These are phyloP conservation scores for Aspergillus awamori DNA, from an alignment of 2,329 filamentous ascomycete species.

Conservation along the genomic window DNA sequence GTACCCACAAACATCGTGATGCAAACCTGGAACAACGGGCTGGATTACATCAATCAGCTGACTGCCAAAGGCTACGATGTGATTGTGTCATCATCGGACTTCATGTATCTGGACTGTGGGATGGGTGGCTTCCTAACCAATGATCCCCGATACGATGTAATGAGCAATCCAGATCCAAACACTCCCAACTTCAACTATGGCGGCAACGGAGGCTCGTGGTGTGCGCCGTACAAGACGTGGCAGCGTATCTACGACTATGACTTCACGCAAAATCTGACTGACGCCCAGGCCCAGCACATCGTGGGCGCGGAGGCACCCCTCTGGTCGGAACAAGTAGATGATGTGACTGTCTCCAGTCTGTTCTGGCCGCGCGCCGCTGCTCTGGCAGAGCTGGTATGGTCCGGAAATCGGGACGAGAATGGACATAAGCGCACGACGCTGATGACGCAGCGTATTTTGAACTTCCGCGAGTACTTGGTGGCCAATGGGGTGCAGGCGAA, in stretches of 20 bases:
- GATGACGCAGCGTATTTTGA: conserved; percentile 59
- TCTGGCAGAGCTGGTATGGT: conserved; percentile 59
- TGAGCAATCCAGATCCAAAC: conserved; percentile 53
- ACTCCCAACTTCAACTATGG: conserved; percentile 58
- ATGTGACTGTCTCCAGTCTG: conserved; percentile 53
- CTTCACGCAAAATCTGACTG: conserved; percentile 55
- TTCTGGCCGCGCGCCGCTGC: conserved; percentile 62
- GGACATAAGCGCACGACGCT: conserved; percentile 57
- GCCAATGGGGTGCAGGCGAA: conserved; percentile 56
- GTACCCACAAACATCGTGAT: conserved; percentile 57
- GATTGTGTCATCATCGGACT: conserved; percentile 60
- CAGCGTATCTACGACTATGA: conserved; percentile 64
- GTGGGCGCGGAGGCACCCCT: conserved; percentile 56
- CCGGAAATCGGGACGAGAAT: conserved; percentile 54
- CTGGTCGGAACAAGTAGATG: conserved; percentile 60
- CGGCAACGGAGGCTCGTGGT: conserved; percentile 59
- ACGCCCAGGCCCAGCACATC: conserved; percentile 51
- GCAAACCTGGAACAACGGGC: conserved; percentile 59
- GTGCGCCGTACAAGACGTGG: conserved; percentile 62
- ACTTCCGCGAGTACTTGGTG: conserved; percentile 63
- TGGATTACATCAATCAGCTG: conserved; percentile 56
- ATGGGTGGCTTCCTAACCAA: conserved; percentile 58
- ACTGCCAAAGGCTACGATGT: conserved; percentile 56
- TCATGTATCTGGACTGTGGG: conserved; percentile 61
- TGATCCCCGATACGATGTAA: conserved; percentile 59